Conservation (phyloP, 2,329 filamentous ascomycete genomes). For the Alternaria rosae region DNA sequence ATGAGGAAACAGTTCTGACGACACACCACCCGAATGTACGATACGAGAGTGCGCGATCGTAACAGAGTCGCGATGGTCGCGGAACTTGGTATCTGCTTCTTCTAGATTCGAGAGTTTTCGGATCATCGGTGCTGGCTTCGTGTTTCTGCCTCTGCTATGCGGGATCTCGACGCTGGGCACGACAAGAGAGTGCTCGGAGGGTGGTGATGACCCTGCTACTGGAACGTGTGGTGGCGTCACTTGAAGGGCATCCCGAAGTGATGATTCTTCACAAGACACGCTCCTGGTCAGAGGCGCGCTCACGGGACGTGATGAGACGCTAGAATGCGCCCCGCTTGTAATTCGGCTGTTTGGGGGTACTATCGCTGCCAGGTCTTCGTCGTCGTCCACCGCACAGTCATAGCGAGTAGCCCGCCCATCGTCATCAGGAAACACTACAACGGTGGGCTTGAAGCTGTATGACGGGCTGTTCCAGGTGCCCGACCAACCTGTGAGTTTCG, state of each 20-base stretch:
- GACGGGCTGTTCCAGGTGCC: conserved; percentile 26
- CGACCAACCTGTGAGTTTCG: conserved; percentile 42
- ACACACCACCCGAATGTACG: conserved; percentile 21
- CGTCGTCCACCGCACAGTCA: conserved; percentile 26
- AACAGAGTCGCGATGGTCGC: conserved; percentile 44
- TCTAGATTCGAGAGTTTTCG: conserved; percentile 41
- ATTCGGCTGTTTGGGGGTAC: conserved; percentile 43
- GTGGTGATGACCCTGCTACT: background rate
- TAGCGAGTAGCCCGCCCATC: conserved; percentile 16
- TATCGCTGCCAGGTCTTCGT: conserved; percentile 27
- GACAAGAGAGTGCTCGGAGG: conserved; percentile 5
- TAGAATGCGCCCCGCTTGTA: conserved; percentile 32
- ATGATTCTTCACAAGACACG: conserved; percentile 19
- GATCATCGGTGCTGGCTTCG: background rate
- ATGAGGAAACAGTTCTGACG: conserved; percentile 32
- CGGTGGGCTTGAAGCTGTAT: conserved; percentile 30
- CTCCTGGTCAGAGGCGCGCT: conserved; percentile 27
- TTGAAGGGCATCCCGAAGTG: background rate
- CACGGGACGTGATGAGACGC: conserved; percentile 24
- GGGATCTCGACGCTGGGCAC: conserved; percentile 15
- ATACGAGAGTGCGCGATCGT: conserved; percentile 39
- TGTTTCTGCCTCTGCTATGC: conserved; percentile 4
- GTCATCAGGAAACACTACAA: conserved; percentile 40
- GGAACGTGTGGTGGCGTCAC: background rate
- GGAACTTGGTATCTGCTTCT: conserved; percentile 36